Base-by-base conservation (phyloP, 2,329 filamentous ascomycete genomes). In the Fusarium protoensiforme region DNA sequence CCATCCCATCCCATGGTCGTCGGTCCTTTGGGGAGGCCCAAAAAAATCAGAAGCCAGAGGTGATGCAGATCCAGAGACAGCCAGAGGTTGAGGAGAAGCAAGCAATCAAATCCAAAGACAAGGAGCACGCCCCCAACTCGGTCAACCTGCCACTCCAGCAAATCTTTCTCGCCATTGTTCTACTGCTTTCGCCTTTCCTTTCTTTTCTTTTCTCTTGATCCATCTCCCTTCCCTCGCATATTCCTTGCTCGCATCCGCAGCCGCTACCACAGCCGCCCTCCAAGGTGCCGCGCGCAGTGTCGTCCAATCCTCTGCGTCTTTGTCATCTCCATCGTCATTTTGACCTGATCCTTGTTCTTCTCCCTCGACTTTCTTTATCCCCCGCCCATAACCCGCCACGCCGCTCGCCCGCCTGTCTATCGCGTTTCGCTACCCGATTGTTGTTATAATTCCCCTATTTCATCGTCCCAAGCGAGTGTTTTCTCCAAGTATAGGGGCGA, bases 301-400 rank as follows among this genome's bases (percentile, higher is more conserved):
- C 61, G 59, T 60, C 63, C 56, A 74, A 69, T 73, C 57, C 56
- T 64, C 65, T 58, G 54, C 24, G 48, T 61, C 69, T 74, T 73
- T 72, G 68, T 75, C 66, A 74, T 73, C 69, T 68, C 27, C 64
- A 65, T 75, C 72, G 72, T 75, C 72, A 74, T 74, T 71, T 74
- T 65, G 57, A 54, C 63, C 64, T 73, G 63, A 74, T 74, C 72
- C 72, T 74, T 73, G 65, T 59, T 75, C 64, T 35, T 65, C 60
- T 64, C 58, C 62, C 61, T 75, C 60, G 41, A 62, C 64, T 46
- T 62, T 73, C 48, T 57, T 38, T 58, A 62, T 62, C 61, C 75
- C 68, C 71, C 75, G 62, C 73, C 63, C 71, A 72, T 67, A 65
- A 65, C 56, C 68, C 71, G 65, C 65, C 67, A 76, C 73, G 61